Evolutionary conservation across 164 flowering plant species (phyloP).

Genomic region (Sextonia rubra): DNA sequence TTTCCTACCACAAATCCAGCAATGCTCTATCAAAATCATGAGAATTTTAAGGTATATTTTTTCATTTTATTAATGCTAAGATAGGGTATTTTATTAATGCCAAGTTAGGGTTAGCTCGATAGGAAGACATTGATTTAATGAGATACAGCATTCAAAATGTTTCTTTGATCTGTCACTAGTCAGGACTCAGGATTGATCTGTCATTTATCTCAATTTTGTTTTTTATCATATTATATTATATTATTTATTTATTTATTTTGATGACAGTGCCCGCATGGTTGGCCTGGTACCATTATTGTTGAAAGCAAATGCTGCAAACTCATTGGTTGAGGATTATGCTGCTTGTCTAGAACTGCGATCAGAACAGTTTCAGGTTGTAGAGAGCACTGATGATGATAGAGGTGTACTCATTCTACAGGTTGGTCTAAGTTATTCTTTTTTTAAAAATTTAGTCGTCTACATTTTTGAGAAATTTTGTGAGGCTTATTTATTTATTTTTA

Average conservation of each 20-base stretch:
- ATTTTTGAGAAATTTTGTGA: constrained; percentile 12
- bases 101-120: neutral
- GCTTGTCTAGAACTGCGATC: constrained; percentile 87
- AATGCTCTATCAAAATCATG: constrained; percentile 84
- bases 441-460: neutral
- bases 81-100: neutral
- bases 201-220: neutral
- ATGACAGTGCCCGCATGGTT: constrained; percentile 78
- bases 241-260: too few species aligned
- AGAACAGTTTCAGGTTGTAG: constrained; percentile 64
- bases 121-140: neutral
- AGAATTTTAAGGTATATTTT: constrained; percentile 57
- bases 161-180: neutral
- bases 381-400: constrained; percentile 64
- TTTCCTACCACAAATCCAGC: constrained; percentile 72
- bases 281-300: constrained; percentile 82
- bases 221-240: too few species aligned
- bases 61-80: neutral
- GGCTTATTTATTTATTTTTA: neutral
- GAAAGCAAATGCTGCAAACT: constrained; percentile 65
- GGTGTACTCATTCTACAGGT: constrained; percentile 95
- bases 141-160: neutral
- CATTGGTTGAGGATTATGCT: constrained; percentile 92
- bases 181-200: too few species aligned
- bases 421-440: neutral